Percentiles rank a stretch among this genome's conserved stretches.
These are phyloP conservation scores for Ophiocordyceps sinensis DNA, from an alignment of 2,329 filamentous ascomycete species.

Conservation along the genomic window DNA sequence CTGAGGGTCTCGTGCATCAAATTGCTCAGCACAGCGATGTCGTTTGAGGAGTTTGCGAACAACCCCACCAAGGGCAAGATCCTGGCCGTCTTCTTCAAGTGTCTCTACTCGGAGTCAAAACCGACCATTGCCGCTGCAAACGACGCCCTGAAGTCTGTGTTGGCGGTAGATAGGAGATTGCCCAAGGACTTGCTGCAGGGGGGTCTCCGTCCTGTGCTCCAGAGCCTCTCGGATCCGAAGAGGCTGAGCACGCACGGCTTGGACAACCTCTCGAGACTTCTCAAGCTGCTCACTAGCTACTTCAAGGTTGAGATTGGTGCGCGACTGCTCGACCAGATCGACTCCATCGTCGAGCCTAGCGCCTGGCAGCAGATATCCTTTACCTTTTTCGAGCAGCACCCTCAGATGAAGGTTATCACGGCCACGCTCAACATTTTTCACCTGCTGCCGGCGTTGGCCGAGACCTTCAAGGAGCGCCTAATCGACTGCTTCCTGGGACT, in stretches of 20 bases:
- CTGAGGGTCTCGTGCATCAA: conserved; percentile 87
- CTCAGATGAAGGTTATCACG: conserved; percentile 85
- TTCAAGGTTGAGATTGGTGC: conserved; percentile 98
- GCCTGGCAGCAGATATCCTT: conserved; percentile 85
- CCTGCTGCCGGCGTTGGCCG: conserved; percentile 78
- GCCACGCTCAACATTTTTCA: conserved; percentile 96
- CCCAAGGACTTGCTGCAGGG: conserved; percentile 93
- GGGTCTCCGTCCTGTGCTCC: conserved; percentile 84
- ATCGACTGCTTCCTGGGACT: conserved; percentile 84
- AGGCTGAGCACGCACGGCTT: conserved; percentile 78
- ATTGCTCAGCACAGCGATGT: conserved; percentile 83
- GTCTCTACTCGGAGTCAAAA: conserved; percentile 80
- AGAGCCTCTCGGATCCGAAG: conserved; percentile 89
- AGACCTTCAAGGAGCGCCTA: conserved; percentile 78
- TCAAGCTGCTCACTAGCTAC: conserved; percentile 90
- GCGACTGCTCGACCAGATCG: conserved; percentile 85
- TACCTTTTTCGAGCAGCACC: conserved; percentile 83
- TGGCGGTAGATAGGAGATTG: conserved; percentile 78
- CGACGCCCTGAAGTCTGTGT: conserved; percentile 72
- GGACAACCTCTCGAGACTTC: conserved; percentile 75
- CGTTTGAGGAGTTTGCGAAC: conserved; percentile 80
- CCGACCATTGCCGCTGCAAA: conserved; percentile 92
- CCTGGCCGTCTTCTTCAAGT: conserved; percentile 95
- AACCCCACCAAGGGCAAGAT: conserved; percentile 54
- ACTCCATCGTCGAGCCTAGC: conserved; percentile 68